A percentile compares a stretch with the other conserved stretches of the same genome.
phyloP scores from a whole-genome alignment of 1,284 basidiomycete species.

The Rugosomyces carneus region DNA sequence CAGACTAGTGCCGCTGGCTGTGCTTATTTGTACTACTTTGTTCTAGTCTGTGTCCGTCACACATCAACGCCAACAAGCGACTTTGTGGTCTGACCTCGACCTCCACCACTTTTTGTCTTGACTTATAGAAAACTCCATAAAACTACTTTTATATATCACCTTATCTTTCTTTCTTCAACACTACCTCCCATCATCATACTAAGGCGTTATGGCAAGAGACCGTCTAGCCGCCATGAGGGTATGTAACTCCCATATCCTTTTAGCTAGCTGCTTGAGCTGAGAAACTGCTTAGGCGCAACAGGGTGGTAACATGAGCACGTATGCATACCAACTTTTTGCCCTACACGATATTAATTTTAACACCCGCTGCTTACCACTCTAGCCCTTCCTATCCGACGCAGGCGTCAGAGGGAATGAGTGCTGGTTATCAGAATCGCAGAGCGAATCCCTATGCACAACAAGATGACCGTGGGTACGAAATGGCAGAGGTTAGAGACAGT shows the following conservation, averaged over 20 bases:
- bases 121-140: conserved; percentile 9
- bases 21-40: conserved; percentile 13
- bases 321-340: conserved; percentile 22
- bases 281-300: conserved; percentile 51
- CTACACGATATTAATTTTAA: conserved; percentile 11
- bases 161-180: conserved; percentile 6
- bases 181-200: conserved; percentile 3
- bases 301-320: conserved; percentile 48
- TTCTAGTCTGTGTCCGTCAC: conserved; percentile 12
- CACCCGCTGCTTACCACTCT: conserved; percentile 13
- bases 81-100: conserved; percentile 15
- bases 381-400: conserved; percentile 67
- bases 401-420: conserved; percentile 40
- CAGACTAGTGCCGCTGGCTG: neutral
- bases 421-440: conserved; percentile 40
- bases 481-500: conserved; percentile 58
- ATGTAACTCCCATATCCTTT: conserved; percentile 9
- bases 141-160: conserved; percentile 7
- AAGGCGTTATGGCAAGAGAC: conserved; percentile 64
- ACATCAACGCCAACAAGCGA: conserved; percentile 13
- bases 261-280: conserved; percentile 1
- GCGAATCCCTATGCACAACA: conserved; percentile 63
- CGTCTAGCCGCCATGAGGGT: conserved; percentile 81
- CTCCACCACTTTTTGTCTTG: conserved; percentile 12
- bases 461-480: conserved; percentile 61